These are phyloP conservation scores for Penicillium daleae DNA, from an alignment of 495 filamentous ascomycete species.

Conservation along the genomic window DNA sequence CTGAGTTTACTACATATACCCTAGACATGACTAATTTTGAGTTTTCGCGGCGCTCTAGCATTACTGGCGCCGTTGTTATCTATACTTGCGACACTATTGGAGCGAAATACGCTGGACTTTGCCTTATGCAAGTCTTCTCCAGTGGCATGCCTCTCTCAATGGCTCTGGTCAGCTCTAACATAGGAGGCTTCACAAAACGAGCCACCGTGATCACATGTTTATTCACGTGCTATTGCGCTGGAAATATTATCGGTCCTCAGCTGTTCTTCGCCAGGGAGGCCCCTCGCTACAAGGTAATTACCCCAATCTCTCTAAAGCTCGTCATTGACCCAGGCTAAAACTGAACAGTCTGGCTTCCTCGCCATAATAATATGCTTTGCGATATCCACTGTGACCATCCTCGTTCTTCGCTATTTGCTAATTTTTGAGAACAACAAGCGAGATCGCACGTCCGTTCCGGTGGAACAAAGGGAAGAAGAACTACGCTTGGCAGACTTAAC, in stretches of 20 bases:
- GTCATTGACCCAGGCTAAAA: constrained; percentile 4
- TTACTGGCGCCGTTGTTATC: no score
- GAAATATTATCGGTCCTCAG: no score
- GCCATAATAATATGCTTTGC: constrained; percentile 4
- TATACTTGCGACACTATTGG: no score
- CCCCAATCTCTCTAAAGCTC: constrained; percentile 2
- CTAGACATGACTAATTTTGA: background rate
- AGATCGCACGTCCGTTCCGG: constrained; percentile 1
- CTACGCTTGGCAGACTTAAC: constrained; percentile 4
- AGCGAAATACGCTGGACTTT: no score
- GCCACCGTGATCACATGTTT: no score
- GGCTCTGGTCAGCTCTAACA: no score
- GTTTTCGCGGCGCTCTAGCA: no score
- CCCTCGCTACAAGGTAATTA: constrained; percentile 1
- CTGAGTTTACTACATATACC: constrained; percentile 1
- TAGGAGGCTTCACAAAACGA: no score
- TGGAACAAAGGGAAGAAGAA: constrained; percentile 3
- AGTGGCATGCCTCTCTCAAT: no score
- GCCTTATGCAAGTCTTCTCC: no score
- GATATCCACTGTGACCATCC: constrained; percentile 3
- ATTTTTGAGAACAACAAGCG: constrained; percentile 5
- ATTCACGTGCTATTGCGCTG: no score
- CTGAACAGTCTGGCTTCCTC: constrained; percentile 4
- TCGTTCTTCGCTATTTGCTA: constrained; percentile 3
- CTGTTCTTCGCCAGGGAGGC: no score